A percentile compares a stretch with the other conserved stretches of the same genome.
phyloP scores from a whole-genome alignment of 768 basidiomycete genomes.

The Rhizopogon salebrosus region DNA sequence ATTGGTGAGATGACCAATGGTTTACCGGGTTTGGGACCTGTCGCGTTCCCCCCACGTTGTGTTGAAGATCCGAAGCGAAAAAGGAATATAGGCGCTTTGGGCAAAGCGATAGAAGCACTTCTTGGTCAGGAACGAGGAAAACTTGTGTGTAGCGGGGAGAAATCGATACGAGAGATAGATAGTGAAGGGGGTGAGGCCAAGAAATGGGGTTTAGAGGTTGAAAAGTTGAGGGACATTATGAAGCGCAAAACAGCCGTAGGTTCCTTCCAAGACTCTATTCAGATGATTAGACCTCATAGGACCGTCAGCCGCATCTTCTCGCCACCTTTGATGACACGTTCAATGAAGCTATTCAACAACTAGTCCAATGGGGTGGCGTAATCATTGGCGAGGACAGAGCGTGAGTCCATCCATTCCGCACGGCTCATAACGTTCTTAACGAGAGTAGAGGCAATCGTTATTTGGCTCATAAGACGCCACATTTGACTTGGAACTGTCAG shows the following conservation, averaged over 20 bases:
- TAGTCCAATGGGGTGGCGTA: conserved; percentile 70
- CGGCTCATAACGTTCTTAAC: conserved; percentile 13
- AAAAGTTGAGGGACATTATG: conserved; percentile 50
- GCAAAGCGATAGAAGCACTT: conserved; percentile 62
- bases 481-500: conserved; percentile 62
- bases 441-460: conserved; percentile 61
- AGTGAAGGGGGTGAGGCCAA: conserved; percentile 65
- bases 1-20: conserved; percentile 54
- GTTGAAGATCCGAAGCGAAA: conserved; percentile 74
- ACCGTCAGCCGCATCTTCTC: conserved; percentile 47
- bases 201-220: conserved; percentile 69
- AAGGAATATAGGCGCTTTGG: conserved; percentile 66
- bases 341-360: conserved; percentile 72
- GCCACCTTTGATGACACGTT: conserved; percentile 68
- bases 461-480: conserved; percentile 66
- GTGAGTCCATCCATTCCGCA: conserved; percentile 41
- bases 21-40: conserved; percentile 69
- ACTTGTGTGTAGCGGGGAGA: conserved; percentile 57
- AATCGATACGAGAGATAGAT: conserved; percentile 26
- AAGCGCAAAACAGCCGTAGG: conserved; percentile 53
- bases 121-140: conserved; percentile 61
- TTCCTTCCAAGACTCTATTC: conserved; percentile 9
- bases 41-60: conserved; percentile 73
- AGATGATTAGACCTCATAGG: conserved; percentile 13
- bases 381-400: conserved; percentile 57